Percentiles rank a stretch among this genome's conserved stretches.
Evolutionary conservation across 108 stramenopile species (phyloP).

Genomic region (Cyclotella atomus): DNA sequence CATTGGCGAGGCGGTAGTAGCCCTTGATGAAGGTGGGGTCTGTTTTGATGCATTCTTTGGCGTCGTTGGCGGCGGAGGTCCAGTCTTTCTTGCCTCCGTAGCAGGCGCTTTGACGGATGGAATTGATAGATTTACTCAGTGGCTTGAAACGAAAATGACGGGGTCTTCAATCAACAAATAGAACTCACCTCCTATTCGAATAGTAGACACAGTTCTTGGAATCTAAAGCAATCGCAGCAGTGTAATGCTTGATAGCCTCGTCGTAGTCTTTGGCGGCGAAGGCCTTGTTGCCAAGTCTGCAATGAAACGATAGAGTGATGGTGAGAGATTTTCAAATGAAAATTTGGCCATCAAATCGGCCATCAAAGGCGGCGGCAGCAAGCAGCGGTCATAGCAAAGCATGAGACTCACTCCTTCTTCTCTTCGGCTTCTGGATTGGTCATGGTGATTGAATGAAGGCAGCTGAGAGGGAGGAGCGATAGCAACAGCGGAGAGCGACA

Average conservation of each 20-base stretch:
- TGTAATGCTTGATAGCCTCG: slow-evolving; percentile 86
- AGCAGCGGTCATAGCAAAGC: not conserved
- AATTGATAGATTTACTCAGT: not conserved
- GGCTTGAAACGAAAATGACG: not conserved
- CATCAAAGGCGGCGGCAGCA: not conserved
- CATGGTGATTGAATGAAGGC: slow-evolving; percentile 22
- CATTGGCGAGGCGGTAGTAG: slow-evolving; percentile 89
- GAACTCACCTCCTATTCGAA: slow-evolving; percentile 83
- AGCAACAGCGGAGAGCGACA: too few species aligned
- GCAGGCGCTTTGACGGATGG: slow-evolving; percentile 63
- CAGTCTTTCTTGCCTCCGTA: slow-evolving; percentile 80
- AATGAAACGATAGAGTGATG: not conserved
- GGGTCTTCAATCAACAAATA: not conserved
- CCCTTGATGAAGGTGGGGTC: slow-evolving; percentile 91
- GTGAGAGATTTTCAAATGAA: not conserved
- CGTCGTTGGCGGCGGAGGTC: slow-evolving; percentile 74
- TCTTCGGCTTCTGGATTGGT: slow-evolving; percentile 49
- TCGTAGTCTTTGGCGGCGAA: slow-evolving; percentile 84
- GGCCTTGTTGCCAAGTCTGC: slow-evolving; percentile 89
- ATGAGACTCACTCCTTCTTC: slow-evolving; percentile 58
- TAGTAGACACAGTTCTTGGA: slow-evolving; percentile 89
- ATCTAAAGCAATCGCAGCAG: slow-evolving; percentile 88
- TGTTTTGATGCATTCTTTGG: slow-evolving; percentile 90
- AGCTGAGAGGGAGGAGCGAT: too few species aligned
- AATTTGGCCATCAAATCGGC: too few species aligned